Conservation (phyloP, 495 filamentous ascomycete genomes). For the Penicillium subrubescens region DNA sequence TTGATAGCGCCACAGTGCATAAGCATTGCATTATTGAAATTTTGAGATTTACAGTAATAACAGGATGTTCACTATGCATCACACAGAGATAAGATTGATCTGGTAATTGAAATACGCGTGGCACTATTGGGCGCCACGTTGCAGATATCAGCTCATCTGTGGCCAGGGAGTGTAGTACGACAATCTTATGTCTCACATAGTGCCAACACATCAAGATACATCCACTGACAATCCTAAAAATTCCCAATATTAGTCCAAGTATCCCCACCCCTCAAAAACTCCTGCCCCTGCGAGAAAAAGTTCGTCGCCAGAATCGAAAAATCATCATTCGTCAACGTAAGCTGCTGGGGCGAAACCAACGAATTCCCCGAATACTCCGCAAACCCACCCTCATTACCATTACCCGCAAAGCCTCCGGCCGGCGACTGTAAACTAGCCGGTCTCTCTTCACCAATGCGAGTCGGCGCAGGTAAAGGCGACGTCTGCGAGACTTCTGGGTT, state of each 20-base stretch:
- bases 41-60: no score
- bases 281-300: conserved; percentile 51
- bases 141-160: no score
- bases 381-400: conserved; percentile 16
- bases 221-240: conserved; percentile 23
- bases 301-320: conserved; percentile 51
- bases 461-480: conserved; percentile 47
- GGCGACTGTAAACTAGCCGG: conserved; percentile 16
- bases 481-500: conserved; percentile 48
- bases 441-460: conserved; percentile 34
- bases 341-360: conserved; percentile 28
- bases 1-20: no score
- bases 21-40: no score
- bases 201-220: background rate
- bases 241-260: conserved; percentile 45
- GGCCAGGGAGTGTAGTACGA: background rate
- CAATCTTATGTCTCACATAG: background rate
- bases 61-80: no score
- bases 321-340: conserved; percentile 46
- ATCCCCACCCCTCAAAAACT: conserved; percentile 43
- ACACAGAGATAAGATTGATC: no score
- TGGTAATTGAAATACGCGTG: no score
- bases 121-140: no score
- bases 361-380: conserved; percentile 24
- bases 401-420: conserved; percentile 16